Base-by-base conservation (phyloP, 2,329 filamentous ascomycete species). In the Fusarium acutatum region DNA sequence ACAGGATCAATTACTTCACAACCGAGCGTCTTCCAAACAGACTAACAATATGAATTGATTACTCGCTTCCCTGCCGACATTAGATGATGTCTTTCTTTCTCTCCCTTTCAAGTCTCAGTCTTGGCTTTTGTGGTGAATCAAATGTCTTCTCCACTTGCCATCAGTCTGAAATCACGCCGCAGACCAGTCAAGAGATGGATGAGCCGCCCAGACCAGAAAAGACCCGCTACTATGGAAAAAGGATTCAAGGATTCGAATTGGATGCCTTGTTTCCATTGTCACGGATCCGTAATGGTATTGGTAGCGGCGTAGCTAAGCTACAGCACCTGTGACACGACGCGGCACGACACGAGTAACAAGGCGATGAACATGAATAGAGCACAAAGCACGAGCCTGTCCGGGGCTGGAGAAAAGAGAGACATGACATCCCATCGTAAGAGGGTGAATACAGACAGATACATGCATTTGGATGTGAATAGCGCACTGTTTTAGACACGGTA, bases 211-310 rank as follows among this genome's bases (percentile, higher is more conserved):
- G 56, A 61, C 69, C 50, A 67, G 43, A 59, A 47, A n/a, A 38
- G 71, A 65, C 71, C 71, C 71, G 63, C 71, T 57, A n/a, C 24
- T 57, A 38, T 58, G 40, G 4, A 43, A 56, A 50, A 35, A 49
- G 41, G 59, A 58, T 62, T 26, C 38, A 62, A 44, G 60, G 41
- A 43, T 43, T 34, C 38, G 66, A 54, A 63, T 57, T 56, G 58
- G 50, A 64, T 74, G 67, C 62, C 67, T 69, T 47, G 59, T 74
- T 70, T 69, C 63, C 71, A 61, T 65, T 74, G 56, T 59, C 60
- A 62, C 41, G 47, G 67, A 67, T 69, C 57, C 71, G 57, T 74
- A 64, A 59, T 59, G 38, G 46, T 26, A 56, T 64, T 40, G 34
- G 46, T 49, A 69, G 65, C 59, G 50, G 67, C 59, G 43, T 54